These are phyloP conservation scores for Auricularia cornea DNA, from an alignment of 768 basidiomycete genomes.

Conservation along the genomic window DNA sequence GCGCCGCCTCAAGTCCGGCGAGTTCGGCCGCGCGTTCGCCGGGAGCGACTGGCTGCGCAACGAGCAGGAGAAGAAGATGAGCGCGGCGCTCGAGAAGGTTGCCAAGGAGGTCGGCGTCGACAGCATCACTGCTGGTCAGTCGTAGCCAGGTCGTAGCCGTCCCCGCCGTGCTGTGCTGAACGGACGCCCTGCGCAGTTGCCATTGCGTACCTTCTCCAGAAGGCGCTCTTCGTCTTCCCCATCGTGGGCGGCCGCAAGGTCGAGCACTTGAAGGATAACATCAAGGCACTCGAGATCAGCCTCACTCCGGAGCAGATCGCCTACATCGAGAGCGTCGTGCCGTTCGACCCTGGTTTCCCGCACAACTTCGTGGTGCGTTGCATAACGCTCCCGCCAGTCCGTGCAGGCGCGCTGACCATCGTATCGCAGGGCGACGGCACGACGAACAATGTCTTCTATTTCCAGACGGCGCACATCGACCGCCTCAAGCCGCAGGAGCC, in stretches of 20 bases:
- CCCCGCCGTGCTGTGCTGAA: too few relatives aligned
- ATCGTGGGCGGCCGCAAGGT: background rate
- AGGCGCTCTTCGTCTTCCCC: too few relatives aligned
- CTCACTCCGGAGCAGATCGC: too few relatives aligned
- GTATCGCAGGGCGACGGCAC: background rate
- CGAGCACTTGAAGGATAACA: too few relatives aligned
- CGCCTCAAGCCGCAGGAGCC: too few relatives aligned
- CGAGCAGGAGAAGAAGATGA: conserved; percentile 8
- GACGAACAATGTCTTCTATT: background rate
- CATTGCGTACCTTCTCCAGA: conserved; percentile 7
- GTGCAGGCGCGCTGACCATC: too few relatives aligned
- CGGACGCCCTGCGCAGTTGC: background rate
- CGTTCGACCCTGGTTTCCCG: too few relatives aligned
- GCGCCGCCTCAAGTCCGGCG: conserved; percentile 9
- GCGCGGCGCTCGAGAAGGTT: conserved; percentile 10
- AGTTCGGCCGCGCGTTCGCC: conserved; percentile 1
- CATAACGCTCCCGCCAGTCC: too few relatives aligned
- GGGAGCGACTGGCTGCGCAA: conserved; percentile 1
- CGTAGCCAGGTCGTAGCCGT: too few relatives aligned
- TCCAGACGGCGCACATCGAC: too few relatives aligned
- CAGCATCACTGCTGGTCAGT: conserved; percentile 1
- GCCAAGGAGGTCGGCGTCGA: conserved; percentile 8
- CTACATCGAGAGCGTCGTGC: too few relatives aligned
- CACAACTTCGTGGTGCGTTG: background rate
- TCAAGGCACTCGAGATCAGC: too few relatives aligned